A percentile compares a stretch with the other conserved stretches of the same genome.
These are phyloP conservation scores for Xerocomellus chrysenteron DNA, from an alignment of 768 basidiomycete species.

Conservation along the genomic window DNA sequence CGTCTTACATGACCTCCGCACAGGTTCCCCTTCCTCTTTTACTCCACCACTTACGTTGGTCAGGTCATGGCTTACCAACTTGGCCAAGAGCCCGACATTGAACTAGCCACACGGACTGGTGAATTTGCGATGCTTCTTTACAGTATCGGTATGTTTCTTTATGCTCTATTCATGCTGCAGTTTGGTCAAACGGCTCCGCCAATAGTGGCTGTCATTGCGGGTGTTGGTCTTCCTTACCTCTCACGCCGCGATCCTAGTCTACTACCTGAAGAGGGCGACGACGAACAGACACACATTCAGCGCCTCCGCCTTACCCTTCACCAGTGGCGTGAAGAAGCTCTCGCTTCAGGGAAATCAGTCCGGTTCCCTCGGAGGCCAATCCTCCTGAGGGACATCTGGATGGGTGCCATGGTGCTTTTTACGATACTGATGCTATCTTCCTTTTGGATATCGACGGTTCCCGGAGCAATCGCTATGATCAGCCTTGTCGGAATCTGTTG, in stretches of 20 bases:
- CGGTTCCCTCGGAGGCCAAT: constrained; percentile 87
- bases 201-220: constrained; percentile 82
- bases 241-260: constrained; percentile 80
- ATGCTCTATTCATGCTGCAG: not conserved
- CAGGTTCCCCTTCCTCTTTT: constrained; percentile 96
- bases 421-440: constrained; percentile 77
- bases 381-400: constrained; percentile 93
- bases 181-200: not conserved
- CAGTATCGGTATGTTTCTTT: constrained; percentile 63
- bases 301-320: constrained; percentile 70
- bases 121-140: constrained; percentile 89
- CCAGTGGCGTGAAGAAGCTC: constrained; percentile 85
- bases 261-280: constrained; percentile 62
- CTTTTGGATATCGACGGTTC: constrained; percentile 79
- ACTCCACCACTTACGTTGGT: constrained; percentile 90
- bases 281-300: constrained; percentile 71
- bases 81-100: constrained; percentile 71
- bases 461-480: constrained; percentile 77
- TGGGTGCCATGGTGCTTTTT: constrained; percentile 80
- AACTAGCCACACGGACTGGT: constrained; percentile 81
- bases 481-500: constrained; percentile 89
- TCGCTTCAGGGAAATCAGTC: constrained; percentile 67
- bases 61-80: constrained; percentile 89
- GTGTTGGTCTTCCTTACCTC: constrained; percentile 76
- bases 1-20: constrained; percentile 4